Evolutionary conservation across 495 filamentous ascomycete genomes (phyloP).

Genomic region (Beverwykella pulmonaria): DNA sequence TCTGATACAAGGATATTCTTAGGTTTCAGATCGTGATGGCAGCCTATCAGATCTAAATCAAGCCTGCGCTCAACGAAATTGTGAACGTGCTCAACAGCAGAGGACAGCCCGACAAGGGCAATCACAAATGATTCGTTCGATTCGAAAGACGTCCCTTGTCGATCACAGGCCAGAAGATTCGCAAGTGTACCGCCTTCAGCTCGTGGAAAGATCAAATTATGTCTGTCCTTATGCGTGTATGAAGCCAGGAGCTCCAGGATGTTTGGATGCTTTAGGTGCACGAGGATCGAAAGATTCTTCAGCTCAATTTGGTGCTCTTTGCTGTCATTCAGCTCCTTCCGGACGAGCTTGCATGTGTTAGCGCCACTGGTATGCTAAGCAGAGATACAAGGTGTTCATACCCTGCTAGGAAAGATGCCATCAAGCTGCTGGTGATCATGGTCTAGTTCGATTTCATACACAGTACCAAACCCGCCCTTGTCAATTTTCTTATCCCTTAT

Average conservation of each 20-base stretch:
- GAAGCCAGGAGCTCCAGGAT: constrained; percentile 14
- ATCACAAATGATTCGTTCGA: constrained; percentile 3
- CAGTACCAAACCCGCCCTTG: constrained; percentile 3
- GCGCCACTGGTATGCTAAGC: background rate
- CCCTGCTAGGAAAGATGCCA: background rate
- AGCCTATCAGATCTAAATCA: constrained; percentile 28
- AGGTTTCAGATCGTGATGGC: constrained; percentile 41
- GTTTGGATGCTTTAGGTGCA: constrained; percentile 13
- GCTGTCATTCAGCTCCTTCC: background rate
- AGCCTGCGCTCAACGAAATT: constrained; percentile 6
- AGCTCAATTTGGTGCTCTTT: constrained; percentile 4
- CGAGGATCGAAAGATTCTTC: constrained; percentile 5
- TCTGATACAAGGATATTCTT: no score
- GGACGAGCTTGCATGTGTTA: background rate
- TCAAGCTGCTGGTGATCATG: background rate
- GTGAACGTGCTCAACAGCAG: constrained; percentile 15
- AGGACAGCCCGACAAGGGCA: constrained; percentile 1
- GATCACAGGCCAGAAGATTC: background rate
- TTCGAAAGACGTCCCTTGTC: background rate
- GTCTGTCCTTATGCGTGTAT: constrained; percentile 24
- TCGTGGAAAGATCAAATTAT: constrained; percentile 27
- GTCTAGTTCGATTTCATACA: constrained; percentile 13
- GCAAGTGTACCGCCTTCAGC: constrained; percentile 14
- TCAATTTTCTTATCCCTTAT: constrained; percentile 1
- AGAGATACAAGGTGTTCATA: background rate